These are phyloP conservation scores for Takashimella koratensis DNA, from an alignment of 1,284 basidiomycete genomes.

Conservation along the genomic window DNA sequence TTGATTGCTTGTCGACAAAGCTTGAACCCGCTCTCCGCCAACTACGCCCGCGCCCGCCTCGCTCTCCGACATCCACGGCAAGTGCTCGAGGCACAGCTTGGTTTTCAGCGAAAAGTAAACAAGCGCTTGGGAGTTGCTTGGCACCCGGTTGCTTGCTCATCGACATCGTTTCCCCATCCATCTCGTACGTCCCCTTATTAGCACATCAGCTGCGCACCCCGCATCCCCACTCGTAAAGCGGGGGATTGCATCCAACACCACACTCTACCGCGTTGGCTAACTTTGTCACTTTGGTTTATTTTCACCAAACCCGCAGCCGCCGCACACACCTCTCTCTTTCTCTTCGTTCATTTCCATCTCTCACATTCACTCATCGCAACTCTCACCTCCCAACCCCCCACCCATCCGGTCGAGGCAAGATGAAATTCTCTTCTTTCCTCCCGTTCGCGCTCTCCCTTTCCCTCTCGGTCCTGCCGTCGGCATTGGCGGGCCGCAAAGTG, in stretches of 20 bases:
- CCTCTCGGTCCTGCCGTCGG: not conserved
- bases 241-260: too few relatives aligned
- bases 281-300: too few relatives aligned
- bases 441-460: not conserved
- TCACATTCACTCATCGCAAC: conserved; percentile 1
- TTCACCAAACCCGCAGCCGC: too few relatives aligned
- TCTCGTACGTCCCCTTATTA: too few relatives aligned
- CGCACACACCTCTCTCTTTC: not conserved
- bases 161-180: not conserved
- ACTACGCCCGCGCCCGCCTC: not conserved
- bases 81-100: not conserved
- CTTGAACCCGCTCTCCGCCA: not conserved
- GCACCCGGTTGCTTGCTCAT: not conserved
- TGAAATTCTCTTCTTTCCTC: conserved; percentile 1
- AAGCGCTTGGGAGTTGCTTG: not conserved
- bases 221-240: too few relatives aligned
- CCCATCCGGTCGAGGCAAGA: too few relatives aligned
- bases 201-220: too few relatives aligned
- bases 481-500: not conserved
- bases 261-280: too few relatives aligned
- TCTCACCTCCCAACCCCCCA: too few relatives aligned
- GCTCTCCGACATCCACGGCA: not conserved
- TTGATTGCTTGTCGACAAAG: not conserved
- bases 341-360: conserved; percentile 8
- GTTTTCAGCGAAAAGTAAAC: not conserved